Base-by-base conservation (phyloP, 2,329 filamentous ascomycete genomes). In the Xylariaceae sp. region DNA sequence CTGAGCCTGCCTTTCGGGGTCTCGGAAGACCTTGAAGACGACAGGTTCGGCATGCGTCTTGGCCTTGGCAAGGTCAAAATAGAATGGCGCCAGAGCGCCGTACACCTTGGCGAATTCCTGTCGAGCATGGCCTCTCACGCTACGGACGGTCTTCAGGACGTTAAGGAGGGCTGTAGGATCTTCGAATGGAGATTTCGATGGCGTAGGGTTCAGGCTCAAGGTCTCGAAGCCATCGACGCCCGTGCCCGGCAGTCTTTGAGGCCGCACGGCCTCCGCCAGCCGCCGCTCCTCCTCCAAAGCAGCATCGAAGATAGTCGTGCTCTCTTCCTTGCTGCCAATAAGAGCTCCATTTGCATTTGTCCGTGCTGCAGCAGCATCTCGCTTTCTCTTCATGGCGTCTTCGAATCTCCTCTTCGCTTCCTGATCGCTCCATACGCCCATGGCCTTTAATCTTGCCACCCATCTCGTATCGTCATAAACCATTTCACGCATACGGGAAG, bases 381-480 rank as follows among this genome's bases (percentile, higher is more conserved):
- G 69, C 56, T 76, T 74, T 51, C 68, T 68, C 48, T 69, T 68
- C 53, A 83, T 73, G 6, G 76, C 73, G 16, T 90, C 82, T 46
- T 96, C 90, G 36, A 88, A 86, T 37, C 85, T 70, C 51, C 77
- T 80, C 44, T 89, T 76, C 4, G 92, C 92, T 59, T 95, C 90
- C 3, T 69, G 63, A 59, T 98, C 92, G 56, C 94, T 83, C 92
- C 92, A 98, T 50, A 85, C 84, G 2, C 83, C 86, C 81, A 98
- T 95, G 42, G 75, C 81, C 59, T 85, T 85, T 38, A 98, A 65
- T 47, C 86, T 77, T 48, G 86, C 80, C 27, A 97, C 85, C 92
- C 92, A 98, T 67, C 90, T 77, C 34, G 88, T 87, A 62, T 98
- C 92, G 61, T 98, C 92, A 64, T 97, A 98, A 3, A 96, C 89